Evolutionary conservation across 2,329 filamentous ascomycete species (phyloP).

Genomic region (Corinectria fuckeliana): DNA sequence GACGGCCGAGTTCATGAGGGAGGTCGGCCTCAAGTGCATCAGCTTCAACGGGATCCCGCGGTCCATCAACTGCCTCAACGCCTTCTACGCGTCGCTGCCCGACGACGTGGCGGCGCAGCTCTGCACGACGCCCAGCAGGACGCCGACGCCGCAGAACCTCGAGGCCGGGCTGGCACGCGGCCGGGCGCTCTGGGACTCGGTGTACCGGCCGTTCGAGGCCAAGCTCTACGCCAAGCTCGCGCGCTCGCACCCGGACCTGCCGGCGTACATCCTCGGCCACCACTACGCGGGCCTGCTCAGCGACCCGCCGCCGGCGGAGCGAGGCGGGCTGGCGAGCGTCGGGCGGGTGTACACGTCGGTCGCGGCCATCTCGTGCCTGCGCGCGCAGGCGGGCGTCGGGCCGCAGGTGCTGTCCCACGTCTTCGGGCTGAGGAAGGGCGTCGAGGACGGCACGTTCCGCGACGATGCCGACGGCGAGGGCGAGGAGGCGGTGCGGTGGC

Average conservation of each 20-base stretch:
- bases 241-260: slow-evolving; percentile 79
- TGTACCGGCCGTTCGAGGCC: slow-evolving; percentile 76
- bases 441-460: slow-evolving; percentile 68
- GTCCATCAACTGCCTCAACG: slow-evolving; percentile 81
- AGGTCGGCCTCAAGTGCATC: slow-evolving; percentile 79
- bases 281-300: slow-evolving; percentile 79
- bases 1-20: slow-evolving; percentile 75
- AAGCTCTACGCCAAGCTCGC: slow-evolving; percentile 76
- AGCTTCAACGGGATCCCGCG: slow-evolving; percentile 84
- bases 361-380: slow-evolving; percentile 75
- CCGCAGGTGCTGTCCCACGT: slow-evolving; percentile 84
- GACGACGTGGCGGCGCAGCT: slow-evolving; percentile 59
- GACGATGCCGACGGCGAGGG: slow-evolving; percentile 43
- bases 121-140: slow-evolving; percentile 62
- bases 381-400: slow-evolving; percentile 81
- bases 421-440: slow-evolving; percentile 79
- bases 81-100: slow-evolving; percentile 71
- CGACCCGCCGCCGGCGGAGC: slow-evolving; percentile 61
- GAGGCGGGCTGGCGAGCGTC: slow-evolving; percentile 57
- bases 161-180: slow-evolving; percentile 63
- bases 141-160: slow-evolving; percentile 59
- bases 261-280: slow-evolving; percentile 76
- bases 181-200: slow-evolving; percentile 72
- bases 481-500: slow-evolving; percentile 46
- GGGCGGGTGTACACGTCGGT: slow-evolving; percentile 76